Evolutionary conservation across 176 grass and related monocot species (phyloP), one percentile per base, ranked within the genome.

Genomic region (Luzula sylvatica): DNA sequence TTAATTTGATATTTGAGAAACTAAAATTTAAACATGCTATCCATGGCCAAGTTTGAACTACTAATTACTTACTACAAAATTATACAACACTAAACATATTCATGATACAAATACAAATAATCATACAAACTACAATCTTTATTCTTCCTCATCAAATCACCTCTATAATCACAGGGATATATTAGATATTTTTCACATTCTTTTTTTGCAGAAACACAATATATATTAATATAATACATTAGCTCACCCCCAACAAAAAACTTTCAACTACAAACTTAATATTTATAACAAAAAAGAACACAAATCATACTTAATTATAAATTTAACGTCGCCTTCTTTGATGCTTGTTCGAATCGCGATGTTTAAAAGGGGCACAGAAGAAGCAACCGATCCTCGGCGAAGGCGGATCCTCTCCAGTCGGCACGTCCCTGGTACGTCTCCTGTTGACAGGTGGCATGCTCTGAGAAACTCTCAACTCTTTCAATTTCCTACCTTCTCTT

Each of bases 281-380:
- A n/a, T n/a, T n/a, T n/a, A n/a, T n/a, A 55, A 38, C 82, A 72
- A 2, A 69, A 67, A 53, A 64, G 72, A 7, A 59, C 72, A 15
- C 72, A 68, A 69, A 35, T 9, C 30, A 35, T 9, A 35, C 30
- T 7, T 35, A 35, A 35, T 35, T 35, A 35, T 35, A 16, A 32
- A 62, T 26, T 76, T 67, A 11, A 29, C 20, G 49, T 28, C 50
- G 39, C 23, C 63, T 32, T 16, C 57, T 42, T 50, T 30, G 11
- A 58, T 3, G 32, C 18, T 29, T 41, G 65, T 38, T 30, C 66
- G 50, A 49, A 35, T 35, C 30, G 1, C 30, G 7, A 35, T 35
- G 30, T 9, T 35, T 35, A 35, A 35, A 35, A 35, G 9, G 7
- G 7, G 5, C 30, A 19, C 32, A 42, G 14, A 28, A 13, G 9